Percentiles rank a stretch among this genome's conserved stretches.
phyloP scores from a whole-genome alignment of 345 rosid genomes.

The Geranium brycei region DNA sequence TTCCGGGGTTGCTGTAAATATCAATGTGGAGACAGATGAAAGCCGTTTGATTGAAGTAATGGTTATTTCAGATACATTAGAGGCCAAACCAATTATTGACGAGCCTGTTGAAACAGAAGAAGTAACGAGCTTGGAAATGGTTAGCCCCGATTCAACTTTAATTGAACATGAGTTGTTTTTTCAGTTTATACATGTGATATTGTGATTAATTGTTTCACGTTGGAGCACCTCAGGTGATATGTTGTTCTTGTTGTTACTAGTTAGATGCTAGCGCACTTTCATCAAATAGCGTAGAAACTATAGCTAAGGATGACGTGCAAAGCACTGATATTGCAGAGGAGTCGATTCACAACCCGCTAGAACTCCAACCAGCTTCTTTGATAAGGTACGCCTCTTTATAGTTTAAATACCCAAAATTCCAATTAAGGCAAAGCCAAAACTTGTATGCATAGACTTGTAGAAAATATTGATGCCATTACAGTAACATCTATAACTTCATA shows the following conservation, averaged over 20 bases:
- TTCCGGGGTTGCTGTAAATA: slow-evolving; percentile 8
- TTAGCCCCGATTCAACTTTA: slow-evolving; percentile 13
- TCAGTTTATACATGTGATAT: not conserved
- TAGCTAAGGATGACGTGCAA: not conserved
- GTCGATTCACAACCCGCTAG: not conserved
- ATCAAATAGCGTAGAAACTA: not conserved
- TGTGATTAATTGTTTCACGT: no score
- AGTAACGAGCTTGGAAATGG: slow-evolving; percentile 16
- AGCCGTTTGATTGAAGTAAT: slow-evolving; percentile 12
- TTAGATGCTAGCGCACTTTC: not conserved
- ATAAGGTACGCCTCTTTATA: not conserved
- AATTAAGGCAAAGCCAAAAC: not conserved
- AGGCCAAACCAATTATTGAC: slow-evolving; percentile 15
- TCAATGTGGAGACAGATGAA: slow-evolving; percentile 6
- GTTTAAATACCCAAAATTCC: not conserved
- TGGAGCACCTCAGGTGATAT: no score
- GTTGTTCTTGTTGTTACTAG: not conserved
- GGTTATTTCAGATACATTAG: slow-evolving; percentile 8
- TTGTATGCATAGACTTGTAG: not conserved
- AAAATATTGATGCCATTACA: not conserved
- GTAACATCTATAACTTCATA: slow-evolving; percentile 1
- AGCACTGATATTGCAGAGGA: not conserved
- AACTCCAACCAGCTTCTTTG: not conserved
- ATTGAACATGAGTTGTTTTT: not conserved
- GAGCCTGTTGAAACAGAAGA: slow-evolving; percentile 9